Base-by-base conservation (phyloP, 305 asterid species). In the Ajuga reptans region DNA sequence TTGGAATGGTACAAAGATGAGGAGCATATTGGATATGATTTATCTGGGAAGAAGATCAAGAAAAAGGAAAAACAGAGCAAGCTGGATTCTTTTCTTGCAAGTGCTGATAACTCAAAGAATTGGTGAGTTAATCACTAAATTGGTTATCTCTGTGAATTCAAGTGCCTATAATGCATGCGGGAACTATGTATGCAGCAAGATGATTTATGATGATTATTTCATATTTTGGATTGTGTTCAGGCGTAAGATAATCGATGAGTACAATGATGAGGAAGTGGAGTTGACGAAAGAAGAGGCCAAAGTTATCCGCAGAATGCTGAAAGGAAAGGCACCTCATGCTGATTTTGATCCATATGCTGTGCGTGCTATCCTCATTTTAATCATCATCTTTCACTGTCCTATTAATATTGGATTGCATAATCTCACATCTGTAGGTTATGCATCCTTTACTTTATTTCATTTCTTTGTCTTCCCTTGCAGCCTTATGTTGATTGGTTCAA, bases 11-110 rank as follows among this genome's bases (percentile, higher is more conserved):
- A 93, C 83, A 74, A 81, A 75, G 96, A 93, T 53, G 99, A 93
- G 84, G 99, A 81, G 77, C 99, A 93, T 75, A 85, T 91, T 63
- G 99, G 99, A 75, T 93, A 93, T 79, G 91, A 90, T 75, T 52
- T 85, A 68, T 67, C 90, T 41, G 99, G 99, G 69, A 89, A 79
- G 90, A 93, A 93, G 86, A 89, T 93, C 42, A 93, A 87, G 90
- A 93, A 89, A 80, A 90, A 77, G 77, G 96, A 90, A 80, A 89
- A 82, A 69, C 89, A 75, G 78, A 87, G 84, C 76, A 90, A 85
- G 82, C 83, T 93, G 69, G 89, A 87, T 61, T 83, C 92, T n/a
- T 89, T 86, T 80, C 89, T 93, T 64, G 92, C 90, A 50, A 87
- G 78, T 53, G 86, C 77, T 45, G 99, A 93, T 82, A 86, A 93